A percentile compares a stretch with the other conserved stretches of the same genome.
phyloP scores from a whole-genome alignment of 129 eudicot genomes.

The Tagetes patula region DNA sequence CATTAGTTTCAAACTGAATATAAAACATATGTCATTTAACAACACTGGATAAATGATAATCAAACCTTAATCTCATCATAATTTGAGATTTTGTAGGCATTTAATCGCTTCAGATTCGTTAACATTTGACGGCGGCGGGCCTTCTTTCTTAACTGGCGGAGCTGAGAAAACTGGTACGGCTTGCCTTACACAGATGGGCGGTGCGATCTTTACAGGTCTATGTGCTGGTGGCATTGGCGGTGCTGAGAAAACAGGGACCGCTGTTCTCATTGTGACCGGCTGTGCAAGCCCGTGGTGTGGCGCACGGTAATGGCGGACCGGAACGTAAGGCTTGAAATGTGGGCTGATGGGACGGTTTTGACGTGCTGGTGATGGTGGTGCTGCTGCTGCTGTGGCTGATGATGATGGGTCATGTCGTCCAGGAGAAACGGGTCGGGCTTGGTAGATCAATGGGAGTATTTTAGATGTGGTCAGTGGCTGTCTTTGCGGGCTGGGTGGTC shows the following conservation, averaged over 20 bases:
- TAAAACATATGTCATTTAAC: conserved; percentile 32
- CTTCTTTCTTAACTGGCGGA: conserved; percentile 31
- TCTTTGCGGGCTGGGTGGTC: conserved; percentile 68
- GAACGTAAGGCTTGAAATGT: conserved; percentile 57
- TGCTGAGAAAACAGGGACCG: conserved; percentile 79
- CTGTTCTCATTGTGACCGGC: conserved; percentile 71
- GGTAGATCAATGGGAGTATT: conserved; percentile 77
- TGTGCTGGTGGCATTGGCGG: conserved; percentile 51
- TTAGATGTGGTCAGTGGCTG: conserved; percentile 56
- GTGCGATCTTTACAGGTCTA: conserved; percentile 46
- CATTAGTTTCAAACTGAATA: conserved; percentile 21
- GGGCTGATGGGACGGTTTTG: conserved; percentile 17
- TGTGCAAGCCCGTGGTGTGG: conserved; percentile 67
- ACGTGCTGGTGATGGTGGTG: conserved; percentile 26
- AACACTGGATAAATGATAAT: conserved; percentile 10
- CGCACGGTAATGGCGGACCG: conserved; percentile 42
- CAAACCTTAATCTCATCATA: conserved; percentile 32
- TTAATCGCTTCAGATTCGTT: conserved; percentile 43
- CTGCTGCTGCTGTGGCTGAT: not conserved
- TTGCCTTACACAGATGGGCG: conserved; percentile 68
- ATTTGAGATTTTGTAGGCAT: conserved; percentile 58
- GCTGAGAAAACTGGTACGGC: conserved; percentile 53
- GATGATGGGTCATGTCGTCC: conserved; percentile 38
- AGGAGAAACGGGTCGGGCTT: conserved; percentile 35
- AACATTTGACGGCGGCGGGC: not conserved